Evolutionary conservation across 306 rosid genomes (phyloP), one percentile per base, ranked within the genome.

Genomic region (Castanopsis chinensis): DNA sequence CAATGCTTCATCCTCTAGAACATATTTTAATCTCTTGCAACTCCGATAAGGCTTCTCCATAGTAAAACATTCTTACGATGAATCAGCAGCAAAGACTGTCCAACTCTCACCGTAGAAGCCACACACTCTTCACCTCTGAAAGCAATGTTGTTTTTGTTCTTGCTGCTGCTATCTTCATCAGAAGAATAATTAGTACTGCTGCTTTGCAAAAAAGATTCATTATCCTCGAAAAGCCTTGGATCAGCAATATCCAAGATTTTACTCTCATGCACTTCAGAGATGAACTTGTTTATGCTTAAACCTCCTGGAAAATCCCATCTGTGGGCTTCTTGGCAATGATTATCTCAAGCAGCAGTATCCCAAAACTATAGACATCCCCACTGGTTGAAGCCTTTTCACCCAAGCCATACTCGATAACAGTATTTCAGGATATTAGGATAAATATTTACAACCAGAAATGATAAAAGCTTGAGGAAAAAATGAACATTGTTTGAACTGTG

Each of bases 301-400:
- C 84, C 88, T 82, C 83, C 57, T 77, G 77, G 75, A 87, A 87
- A 75, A 70, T 87, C 67, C 79, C 78, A 63, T 87, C 86, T 4
- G 75, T 82, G 77, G 86, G 88, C 52, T 19, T 87, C 75, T 82
- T 79, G 3, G 57, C 83, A 25, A 53, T 82, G 63, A 84, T 81
- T 68, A 82, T 79, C 81, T 87, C 88, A 21, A 84, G 76, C 6
- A 84, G 37, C 43, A 84, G 41, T 27, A 87, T 82, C 23, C 88
- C 83, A 28, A 84, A 87, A 71, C 90, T 79, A 63, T 79, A 84
- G 51, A 79, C 88, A 52, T 87, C 90, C 1, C 86, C 85, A 9
- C 51, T 3, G 6, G 84, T 79, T 17, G 90, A 84, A 69, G 83
- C 84, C 74, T 82, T 79, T 52, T 71, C 73, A 3, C 88, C 84